Base-by-base conservation (phyloP, 2,329 filamentous ascomycete species). In the Epichloe bromicola region DNA sequence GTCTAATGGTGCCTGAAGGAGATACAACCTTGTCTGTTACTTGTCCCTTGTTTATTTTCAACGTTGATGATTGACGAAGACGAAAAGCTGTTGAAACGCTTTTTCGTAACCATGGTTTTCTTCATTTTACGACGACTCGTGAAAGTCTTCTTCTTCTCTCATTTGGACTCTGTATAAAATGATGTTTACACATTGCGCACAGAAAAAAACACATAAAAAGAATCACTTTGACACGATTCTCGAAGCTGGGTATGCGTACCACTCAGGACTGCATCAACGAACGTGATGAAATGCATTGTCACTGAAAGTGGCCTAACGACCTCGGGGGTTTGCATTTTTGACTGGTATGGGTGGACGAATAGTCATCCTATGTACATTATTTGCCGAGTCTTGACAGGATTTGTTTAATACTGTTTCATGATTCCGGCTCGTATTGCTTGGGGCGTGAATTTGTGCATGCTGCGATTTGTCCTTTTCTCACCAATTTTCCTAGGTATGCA, bases 11-110 rank as follows among this genome's bases (percentile, higher is more conserved):
- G 38, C 17, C 10, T 12, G 26, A 17, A 34, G 36, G 36, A 19
- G 44, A 37, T 15, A 43, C 20, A 26, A 26, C 20, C 17, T 55
- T 47, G 51, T 50, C 54, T 50, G 44, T 39, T 34, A 51, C 49
- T 56, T 50, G 47, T 39, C 36, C 54, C 34, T 50, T 53, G 48
- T 52, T 30, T 20, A 52, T 49, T 40, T 14, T 52, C 57, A 45
- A 55, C 49, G 54, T 54, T 59, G 53, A 59, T 55, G 56, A 61
- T 57, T 58, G 51, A 61, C 56, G 53, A 57, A 49, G 51, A 56
- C 47, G 51, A 54, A 30, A n/a, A 36, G 55, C 19, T 48, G 46
- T 23, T 17, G 20, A 45, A 20, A 41, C n/a, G 48, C 47, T 41
- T 42, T 40, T 39, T 37, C 38, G 41, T 44, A 47, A 45, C 5